phyloP scores from a whole-genome alignment of 148 eudicot species.

The Chenopodium quinoa region DNA sequence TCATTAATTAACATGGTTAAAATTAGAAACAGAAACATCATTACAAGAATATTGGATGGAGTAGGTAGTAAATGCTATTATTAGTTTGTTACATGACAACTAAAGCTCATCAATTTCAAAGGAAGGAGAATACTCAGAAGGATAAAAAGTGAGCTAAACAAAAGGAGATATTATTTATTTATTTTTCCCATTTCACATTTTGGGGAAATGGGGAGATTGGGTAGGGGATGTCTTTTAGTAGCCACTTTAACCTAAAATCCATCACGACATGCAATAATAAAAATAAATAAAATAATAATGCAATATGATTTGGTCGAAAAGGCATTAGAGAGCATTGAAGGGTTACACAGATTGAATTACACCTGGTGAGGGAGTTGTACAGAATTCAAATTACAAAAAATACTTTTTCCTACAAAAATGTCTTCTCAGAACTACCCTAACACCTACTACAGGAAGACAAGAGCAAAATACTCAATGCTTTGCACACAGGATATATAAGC shows the following conservation, averaged over 20 bases:
- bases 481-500: background rate
- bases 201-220: background rate
- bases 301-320: background rate
- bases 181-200: background rate
- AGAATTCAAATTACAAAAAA: background rate
- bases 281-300: background rate
- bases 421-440: background rate
- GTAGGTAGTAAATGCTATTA: too few relatives aligned
- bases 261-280: background rate
- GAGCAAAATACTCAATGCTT: background rate
- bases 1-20: background rate
- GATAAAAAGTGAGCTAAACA: background rate
- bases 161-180: background rate
- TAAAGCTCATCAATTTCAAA: background rate
- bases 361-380: background rate
- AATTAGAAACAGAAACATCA: too few relatives aligned
- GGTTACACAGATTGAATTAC: background rate
- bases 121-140: background rate
- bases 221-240: background rate
- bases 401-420: background rate
- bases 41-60: background rate
- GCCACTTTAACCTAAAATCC: background rate
- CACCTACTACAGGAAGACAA: background rate
- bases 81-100: background rate
- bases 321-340: background rate